These are phyloP conservation scores for Aureobasidium sp. DNA, from an alignment of 2,329 filamentous ascomycete species.

Conservation along the genomic window DNA sequence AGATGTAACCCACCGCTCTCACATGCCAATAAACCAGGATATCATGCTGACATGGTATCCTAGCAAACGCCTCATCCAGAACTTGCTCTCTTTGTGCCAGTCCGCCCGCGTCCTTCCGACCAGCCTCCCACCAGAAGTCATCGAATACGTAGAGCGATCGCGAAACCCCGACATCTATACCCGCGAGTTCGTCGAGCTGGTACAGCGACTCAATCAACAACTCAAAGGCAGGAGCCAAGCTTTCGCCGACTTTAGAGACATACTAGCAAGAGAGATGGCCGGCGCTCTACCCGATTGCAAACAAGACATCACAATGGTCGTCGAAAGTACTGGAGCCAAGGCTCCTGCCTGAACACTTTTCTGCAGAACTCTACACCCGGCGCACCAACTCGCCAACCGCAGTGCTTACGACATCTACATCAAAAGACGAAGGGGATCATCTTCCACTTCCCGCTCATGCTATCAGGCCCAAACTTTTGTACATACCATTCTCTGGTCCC, in stretches of 20 bases:
- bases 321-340: conserved; percentile 37
- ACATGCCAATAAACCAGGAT: background rate
- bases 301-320: conserved; percentile 43
- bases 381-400: background rate
- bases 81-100: conserved; percentile 44
- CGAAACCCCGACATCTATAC: conserved; percentile 61
- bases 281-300: conserved; percentile 49
- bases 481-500: conserved; percentile 74
- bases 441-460: conserved; percentile 55
- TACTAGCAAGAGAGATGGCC: conserved; percentile 49
- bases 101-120: conserved; percentile 42
- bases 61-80: conserved; percentile 36
- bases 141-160: conserved; percentile 53
- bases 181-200: conserved; percentile 55
- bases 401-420: background rate
- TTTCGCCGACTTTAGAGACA: conserved; percentile 49
- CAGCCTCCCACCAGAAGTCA: conserved; percentile 52
- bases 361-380: background rate
- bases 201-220: conserved; percentile 54
- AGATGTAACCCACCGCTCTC: conserved; percentile 39
- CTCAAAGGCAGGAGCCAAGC: conserved; percentile 53
- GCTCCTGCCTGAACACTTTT: background rate
- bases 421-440: conserved; percentile 60
- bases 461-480: conserved; percentile 60
- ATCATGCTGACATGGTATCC: background rate